Conservation (phyloP, 257 asterid genomes). For the Lithospermum erythrorhizon region DNA sequence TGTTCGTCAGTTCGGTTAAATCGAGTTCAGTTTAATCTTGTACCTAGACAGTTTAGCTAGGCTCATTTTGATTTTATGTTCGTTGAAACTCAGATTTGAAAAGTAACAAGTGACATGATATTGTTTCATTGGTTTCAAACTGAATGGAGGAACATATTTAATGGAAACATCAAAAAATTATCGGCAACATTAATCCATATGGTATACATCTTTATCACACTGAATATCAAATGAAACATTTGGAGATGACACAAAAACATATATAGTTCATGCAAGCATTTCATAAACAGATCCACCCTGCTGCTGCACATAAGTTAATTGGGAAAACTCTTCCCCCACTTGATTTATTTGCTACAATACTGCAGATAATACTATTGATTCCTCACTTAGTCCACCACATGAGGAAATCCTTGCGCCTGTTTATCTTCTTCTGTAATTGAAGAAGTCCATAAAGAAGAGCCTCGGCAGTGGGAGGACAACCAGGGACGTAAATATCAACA, state of each 20-base stretch:
- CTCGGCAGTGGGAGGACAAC: slow-evolving; percentile 15
- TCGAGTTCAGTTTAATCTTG: too few relatives aligned
- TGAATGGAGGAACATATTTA: too few relatives aligned
- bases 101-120: too few relatives aligned
- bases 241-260: not conserved
- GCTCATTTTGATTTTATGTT: too few relatives aligned
- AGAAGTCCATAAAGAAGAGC: slow-evolving; percentile 10
- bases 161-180: not conserved
- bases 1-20: too few relatives aligned
- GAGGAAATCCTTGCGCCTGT: slow-evolving; percentile 13
- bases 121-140: not conserved
- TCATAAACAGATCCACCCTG: not conserved
- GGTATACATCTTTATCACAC: not conserved
- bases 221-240: too few relatives aligned
- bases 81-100: too few relatives aligned
- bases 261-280: too few relatives aligned
- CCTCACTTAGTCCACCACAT: slow-evolving; percentile 5
- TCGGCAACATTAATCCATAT: not conserved
- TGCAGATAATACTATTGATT: not conserved
- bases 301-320: not conserved
- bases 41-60: too few relatives aligned
- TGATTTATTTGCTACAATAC: not conserved
- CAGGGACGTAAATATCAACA: slow-evolving; percentile 12
- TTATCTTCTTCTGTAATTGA: slow-evolving; percentile 13
- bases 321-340: slow-evolving; percentile 9